Conservation (phyloP, 441 rosid species). For the Kokia cookei region DNA sequence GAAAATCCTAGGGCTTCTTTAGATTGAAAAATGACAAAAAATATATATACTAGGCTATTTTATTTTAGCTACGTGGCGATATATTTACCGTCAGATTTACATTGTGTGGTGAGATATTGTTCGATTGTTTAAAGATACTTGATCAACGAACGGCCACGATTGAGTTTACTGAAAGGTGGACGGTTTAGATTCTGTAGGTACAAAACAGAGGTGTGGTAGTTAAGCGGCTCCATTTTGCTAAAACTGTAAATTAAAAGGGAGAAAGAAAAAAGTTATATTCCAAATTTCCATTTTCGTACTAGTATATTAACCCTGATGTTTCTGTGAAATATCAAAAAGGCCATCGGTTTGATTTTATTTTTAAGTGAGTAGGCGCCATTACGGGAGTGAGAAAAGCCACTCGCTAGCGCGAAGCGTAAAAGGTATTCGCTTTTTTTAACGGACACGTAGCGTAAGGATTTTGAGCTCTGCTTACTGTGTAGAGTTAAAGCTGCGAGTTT, state of each 20-base stretch:
- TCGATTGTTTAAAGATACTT: not conserved
- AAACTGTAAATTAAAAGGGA: not conserved
- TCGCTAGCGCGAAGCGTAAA: not conserved
- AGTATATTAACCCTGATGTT: not conserved
- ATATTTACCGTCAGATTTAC: constrained; percentile 2
- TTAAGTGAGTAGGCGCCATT: constrained; percentile 18
- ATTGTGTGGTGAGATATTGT: constrained; percentile 14
- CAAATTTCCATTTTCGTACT: not conserved
- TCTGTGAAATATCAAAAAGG: constrained; percentile 2
- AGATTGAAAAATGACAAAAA: constrained; percentile 19
- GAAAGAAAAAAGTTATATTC: not conserved
- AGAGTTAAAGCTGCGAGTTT: not conserved
- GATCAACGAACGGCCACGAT: constrained; percentile 15
- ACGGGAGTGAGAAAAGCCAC: not conserved
- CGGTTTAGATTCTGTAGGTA: constrained; percentile 12
- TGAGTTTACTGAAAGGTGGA: constrained; percentile 13
- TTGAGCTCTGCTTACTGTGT: not conserved
- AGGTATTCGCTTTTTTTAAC: not conserved
- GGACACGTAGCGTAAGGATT: not conserved
- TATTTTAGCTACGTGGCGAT: constrained; percentile 14
- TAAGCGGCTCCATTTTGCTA: constrained; percentile 10
- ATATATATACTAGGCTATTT: not conserved
- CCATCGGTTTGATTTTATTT: constrained; percentile 7
- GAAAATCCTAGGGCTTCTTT: constrained; percentile 68
- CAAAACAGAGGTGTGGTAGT: constrained; percentile 14